Evolutionary conservation across 352 stramenopile species (phyloP), one percentile per base, ranked within the genome.

Genomic region (Pythium dissimile): DNA sequence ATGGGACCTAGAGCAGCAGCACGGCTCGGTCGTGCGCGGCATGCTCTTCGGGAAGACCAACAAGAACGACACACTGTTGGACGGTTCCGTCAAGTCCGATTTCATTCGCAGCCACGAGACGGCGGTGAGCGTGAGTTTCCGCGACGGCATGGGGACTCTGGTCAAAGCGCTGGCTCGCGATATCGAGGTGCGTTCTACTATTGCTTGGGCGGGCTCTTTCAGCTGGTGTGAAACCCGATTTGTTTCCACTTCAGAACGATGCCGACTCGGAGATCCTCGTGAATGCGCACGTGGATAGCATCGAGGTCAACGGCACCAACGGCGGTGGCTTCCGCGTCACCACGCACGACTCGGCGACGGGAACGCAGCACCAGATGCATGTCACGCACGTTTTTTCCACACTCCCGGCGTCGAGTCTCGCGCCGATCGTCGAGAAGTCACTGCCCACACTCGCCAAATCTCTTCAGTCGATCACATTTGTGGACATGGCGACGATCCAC

Each of bases 81-180:
- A 95, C 35, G 85, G 85, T 13, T 75, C 71, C 0, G 21, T 20
- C 9, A 92, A 91, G 61, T 92, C 83, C 24, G 67, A 75, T 1
- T 95, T 95, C 67, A 65, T 95, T 23, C 71, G 72, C 11, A 59
- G 63, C 21, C 71, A 89, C 62, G 77, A 91, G 38, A 80, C 75
- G 21, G 80, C 86, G 0, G 73, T 94, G n/a, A 94, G 85, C 59
- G 73, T 96, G 44, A 94, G 84, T 68, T 96, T 96, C 65, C 72
- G 67, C 2, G 60, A 77, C 44, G 87, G 87, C 46, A 92, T 96
- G 84, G 66, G 47, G 27, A 87, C 77, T 31, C 68, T 96, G 27
- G 86, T 90, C 23, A 26, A 76, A 27, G 72, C 72, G 3, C 59
- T 95, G 12, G 58, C 67, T 11, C 35, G 73, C 31, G 60, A 59